A percentile compares a stretch with the other conserved stretches of the same genome.
Evolutionary conservation across 345 rosid genomes (phyloP).

Genomic region (Turnera subulata): DNA sequence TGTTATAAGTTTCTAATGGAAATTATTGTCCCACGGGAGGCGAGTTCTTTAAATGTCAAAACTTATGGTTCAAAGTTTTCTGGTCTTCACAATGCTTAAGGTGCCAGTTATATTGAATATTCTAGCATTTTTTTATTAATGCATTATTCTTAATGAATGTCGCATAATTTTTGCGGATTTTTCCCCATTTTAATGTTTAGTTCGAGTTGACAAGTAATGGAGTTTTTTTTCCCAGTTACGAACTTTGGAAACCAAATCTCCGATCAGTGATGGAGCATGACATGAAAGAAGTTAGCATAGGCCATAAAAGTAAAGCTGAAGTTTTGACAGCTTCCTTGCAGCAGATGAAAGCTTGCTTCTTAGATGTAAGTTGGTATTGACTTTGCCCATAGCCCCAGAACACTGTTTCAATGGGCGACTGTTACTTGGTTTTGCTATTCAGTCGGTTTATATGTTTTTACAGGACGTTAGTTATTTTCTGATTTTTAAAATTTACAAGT

Average conservation of each 20-base stretch:
- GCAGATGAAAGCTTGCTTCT: slow-evolving; percentile 96
- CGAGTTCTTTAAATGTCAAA: too few relatives aligned
- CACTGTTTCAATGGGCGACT: background rate
- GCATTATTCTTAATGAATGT: too few relatives aligned
- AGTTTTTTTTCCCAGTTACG: slow-evolving; percentile 51
- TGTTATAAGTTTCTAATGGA: too few relatives aligned
- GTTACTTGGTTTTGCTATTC: background rate
- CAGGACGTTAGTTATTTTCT: background rate
- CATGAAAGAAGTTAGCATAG: slow-evolving; percentile 92
- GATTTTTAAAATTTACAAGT: background rate
- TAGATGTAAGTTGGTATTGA: slow-evolving; percentile 64
- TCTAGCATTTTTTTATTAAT: background rate
- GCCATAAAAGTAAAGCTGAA: slow-evolving; percentile 71
- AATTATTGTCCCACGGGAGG: too few relatives aligned
- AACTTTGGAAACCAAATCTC: slow-evolving; percentile 97
- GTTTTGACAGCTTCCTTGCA: slow-evolving; percentile 82
- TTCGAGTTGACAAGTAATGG: background rate
- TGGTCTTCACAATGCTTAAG: background rate
- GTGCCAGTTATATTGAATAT: background rate
- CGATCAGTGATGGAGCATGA: slow-evolving; percentile 91
- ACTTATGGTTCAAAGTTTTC: too few relatives aligned
- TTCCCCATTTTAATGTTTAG: too few relatives aligned
- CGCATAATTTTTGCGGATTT: too few relatives aligned
- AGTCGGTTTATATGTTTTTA: background rate
- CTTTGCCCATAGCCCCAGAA: background rate